Conservation (phyloP, 768 basidiomycete genomes). For the Hericium erinaceus region DNA sequence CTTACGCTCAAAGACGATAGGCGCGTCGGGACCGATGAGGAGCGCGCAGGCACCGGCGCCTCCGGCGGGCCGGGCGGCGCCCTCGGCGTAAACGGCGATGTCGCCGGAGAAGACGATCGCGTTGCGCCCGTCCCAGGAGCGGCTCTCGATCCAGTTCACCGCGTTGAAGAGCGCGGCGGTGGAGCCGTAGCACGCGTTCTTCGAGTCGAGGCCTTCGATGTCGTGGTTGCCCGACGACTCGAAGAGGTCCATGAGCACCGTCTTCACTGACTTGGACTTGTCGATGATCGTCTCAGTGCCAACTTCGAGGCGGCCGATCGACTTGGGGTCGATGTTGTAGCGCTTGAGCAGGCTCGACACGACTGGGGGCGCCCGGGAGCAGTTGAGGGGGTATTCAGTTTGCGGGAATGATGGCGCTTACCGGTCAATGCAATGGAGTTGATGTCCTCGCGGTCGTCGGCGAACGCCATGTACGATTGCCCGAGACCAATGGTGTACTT, state of each 20-base stretch:
- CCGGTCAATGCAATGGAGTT: slow-evolving; percentile 95
- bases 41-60: slow-evolving; percentile 95
- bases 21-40: slow-evolving; percentile 93
- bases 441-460: slow-evolving; percentile 98
- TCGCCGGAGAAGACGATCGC: slow-evolving; percentile 96
- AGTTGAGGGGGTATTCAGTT: neutral
- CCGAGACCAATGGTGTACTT: slow-evolving; percentile 99
- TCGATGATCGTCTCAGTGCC: slow-evolving; percentile 99
- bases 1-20: slow-evolving; percentile 91
- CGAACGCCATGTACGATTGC: slow-evolving; percentile 97
- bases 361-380: slow-evolving; percentile 33
- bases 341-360: slow-evolving; percentile 86
- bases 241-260: slow-evolving; percentile 97
- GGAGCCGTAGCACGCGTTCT: slow-evolving; percentile 98
- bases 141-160: slow-evolving; percentile 95
- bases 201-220: slow-evolving; percentile 97
- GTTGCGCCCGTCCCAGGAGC: slow-evolving; percentile 95
- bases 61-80: slow-evolving; percentile 88
- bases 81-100: slow-evolving; percentile 97
- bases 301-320: slow-evolving; percentile 95
- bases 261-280: slow-evolving; percentile 99
- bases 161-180: slow-evolving; percentile 99
- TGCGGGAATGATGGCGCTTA: slow-evolving; percentile 26
- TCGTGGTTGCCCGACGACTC: slow-evolving; percentile 87
- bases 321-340: slow-evolving; percentile 91